Evolutionary conservation across 1,139 yeast genomes (phyloP).

Genomic region (Scheffersomyces titani): DNA sequence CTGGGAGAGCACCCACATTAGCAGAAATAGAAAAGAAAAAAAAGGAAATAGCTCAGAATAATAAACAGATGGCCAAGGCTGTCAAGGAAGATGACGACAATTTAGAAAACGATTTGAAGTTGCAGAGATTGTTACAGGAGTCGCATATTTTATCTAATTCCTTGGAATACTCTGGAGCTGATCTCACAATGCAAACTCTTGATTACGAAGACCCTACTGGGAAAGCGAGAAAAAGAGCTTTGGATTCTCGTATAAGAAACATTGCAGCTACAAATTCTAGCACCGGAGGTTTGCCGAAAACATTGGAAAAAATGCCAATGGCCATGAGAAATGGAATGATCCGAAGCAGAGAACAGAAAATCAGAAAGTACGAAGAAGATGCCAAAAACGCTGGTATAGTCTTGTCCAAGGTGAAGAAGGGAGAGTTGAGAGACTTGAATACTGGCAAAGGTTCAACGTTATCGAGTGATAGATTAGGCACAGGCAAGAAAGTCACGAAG

Average conservation of each 20-base stretch:
- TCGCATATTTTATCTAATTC: conserved; percentile 77
- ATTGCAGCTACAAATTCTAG: conserved; percentile 54
- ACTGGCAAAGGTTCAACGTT: conserved; percentile 56
- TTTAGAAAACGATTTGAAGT: conserved; percentile 75
- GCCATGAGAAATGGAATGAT: conserved; percentile 82
- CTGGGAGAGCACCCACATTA: conserved; percentile 46
- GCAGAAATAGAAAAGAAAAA: conserved; percentile 33
- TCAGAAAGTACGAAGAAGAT: conserved; percentile 63
- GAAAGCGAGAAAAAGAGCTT: conserved; percentile 71
- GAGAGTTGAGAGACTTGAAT: conserved; percentile 58
- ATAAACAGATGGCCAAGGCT: conserved; percentile 27
- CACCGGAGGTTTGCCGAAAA: conserved; percentile 38
- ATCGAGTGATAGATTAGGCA: conserved; percentile 60
- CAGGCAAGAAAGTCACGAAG: conserved; percentile 32
- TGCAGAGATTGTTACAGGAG: conserved; percentile 80
- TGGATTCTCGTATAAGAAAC: conserved; percentile 64
- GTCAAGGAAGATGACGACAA: conserved; percentile 49
- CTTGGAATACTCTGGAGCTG: conserved; percentile 70
- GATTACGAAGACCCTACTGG: conserved; percentile 77
- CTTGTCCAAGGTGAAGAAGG: conserved; percentile 63
- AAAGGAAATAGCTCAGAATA: conserved; percentile 23
- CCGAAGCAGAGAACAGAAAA: conserved; percentile 51
- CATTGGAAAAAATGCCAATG: conserved; percentile 85
- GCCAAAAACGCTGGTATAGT: conserved; percentile 91
- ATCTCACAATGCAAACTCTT: conserved; percentile 64